Evolutionary conservation across 2,329 filamentous ascomycete species (phyloP).

Genomic region (Pseudocercospora ulei): DNA sequence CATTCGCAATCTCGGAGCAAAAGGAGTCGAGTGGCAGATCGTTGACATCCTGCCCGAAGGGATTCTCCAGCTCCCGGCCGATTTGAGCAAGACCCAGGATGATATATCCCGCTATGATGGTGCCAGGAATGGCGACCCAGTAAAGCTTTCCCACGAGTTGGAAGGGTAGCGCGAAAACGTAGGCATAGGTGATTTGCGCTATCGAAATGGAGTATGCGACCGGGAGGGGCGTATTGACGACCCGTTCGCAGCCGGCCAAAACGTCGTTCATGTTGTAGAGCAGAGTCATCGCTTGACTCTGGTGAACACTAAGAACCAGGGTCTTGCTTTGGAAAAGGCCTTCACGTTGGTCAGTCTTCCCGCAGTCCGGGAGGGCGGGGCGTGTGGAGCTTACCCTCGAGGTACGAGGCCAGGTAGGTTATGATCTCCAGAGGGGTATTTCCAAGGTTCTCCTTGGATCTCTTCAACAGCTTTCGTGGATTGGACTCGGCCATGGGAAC

Average conservation of each 20-base stretch:
- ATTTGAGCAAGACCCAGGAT: conserved; percentile 69
- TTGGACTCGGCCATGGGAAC: conserved; percentile 68
- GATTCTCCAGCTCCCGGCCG: conserved; percentile 74
- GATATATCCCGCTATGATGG: conserved; percentile 61
- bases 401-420: conserved; percentile 57
- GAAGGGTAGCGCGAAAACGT: conserved; percentile 71
- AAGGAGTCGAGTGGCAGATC: conserved; percentile 67
- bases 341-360: not conserved
- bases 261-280: conserved; percentile 61
- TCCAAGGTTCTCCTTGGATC: conserved; percentile 60
- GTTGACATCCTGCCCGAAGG: conserved; percentile 75
- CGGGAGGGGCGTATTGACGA: conserved; percentile 72
- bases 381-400: conserved; percentile 40
- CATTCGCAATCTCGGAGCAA: conserved; percentile 62
- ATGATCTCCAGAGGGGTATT: conserved; percentile 78
- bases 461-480: conserved; percentile 67
- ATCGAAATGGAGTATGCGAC: conserved; percentile 77
- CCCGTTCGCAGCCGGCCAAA: conserved; percentile 62
- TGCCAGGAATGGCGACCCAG: conserved; percentile 71
- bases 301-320: conserved; percentile 49
- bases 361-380: too few relatives aligned
- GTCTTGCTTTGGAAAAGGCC: conserved; percentile 49
- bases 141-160: conserved; percentile 56
- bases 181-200: conserved; percentile 76
- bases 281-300: conserved; percentile 49